Conservation (phyloP, 495 filamentous ascomycete species). For the Penicillium riverlandense region DNA sequence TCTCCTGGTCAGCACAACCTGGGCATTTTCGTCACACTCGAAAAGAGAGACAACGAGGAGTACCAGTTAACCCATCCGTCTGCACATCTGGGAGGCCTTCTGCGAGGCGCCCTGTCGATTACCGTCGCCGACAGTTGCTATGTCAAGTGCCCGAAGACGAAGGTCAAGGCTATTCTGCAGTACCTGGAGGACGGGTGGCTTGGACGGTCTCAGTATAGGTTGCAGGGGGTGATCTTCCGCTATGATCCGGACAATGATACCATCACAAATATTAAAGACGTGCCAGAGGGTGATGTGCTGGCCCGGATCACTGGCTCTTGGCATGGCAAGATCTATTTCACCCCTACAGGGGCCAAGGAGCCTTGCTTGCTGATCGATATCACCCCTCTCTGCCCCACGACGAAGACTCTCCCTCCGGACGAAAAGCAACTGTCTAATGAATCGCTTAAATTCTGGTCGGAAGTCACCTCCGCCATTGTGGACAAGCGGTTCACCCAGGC, state of each 20-base stretch:
- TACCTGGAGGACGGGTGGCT: constrained; percentile 96
- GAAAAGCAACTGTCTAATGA: constrained; percentile 81
- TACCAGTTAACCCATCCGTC: constrained; percentile 93
- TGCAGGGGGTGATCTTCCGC: constrained; percentile 84
- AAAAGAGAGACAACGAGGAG: constrained; percentile 72
- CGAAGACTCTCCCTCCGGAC: constrained; percentile 70
- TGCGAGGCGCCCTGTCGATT: constrained; percentile 75
- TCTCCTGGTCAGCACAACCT: constrained; percentile 87
- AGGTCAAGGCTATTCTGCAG: constrained; percentile 81
- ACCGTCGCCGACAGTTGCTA: constrained; percentile 84
- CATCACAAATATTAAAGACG: constrained; percentile 70
- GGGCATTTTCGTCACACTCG: constrained; percentile 87
- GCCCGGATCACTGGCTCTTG: constrained; percentile 80
- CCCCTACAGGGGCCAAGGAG: constrained; percentile 48
- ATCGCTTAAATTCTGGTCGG: constrained; percentile 79
- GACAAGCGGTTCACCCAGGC: constrained; percentile 77
- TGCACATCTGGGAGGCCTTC: constrained; percentile 83
- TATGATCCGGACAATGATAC: constrained; percentile 78
- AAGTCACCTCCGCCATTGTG: constrained; percentile 80
- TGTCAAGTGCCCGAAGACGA: constrained; percentile 78
- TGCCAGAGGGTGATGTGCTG: constrained; percentile 74
- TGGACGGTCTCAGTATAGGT: constrained; percentile 79
- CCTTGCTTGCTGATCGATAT: constrained; percentile 79
- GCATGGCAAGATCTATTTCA: constrained; percentile 66
- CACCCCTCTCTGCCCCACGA: constrained; percentile 63